Base-by-base conservation (phyloP, 1,284 basidiomycete genomes). In the Coniferiporia weirii region DNA sequence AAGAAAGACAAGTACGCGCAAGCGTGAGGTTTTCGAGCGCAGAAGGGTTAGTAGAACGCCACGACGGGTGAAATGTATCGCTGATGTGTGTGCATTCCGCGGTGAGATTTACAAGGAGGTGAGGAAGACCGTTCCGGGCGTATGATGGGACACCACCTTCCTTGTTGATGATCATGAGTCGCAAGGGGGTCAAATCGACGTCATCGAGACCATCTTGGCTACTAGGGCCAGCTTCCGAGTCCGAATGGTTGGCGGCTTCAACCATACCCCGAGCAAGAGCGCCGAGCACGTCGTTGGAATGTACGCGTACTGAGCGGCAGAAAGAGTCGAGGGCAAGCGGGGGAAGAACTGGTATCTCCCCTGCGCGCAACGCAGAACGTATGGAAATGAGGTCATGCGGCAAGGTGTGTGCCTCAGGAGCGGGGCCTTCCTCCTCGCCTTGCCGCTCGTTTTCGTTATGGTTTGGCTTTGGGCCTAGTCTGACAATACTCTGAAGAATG, bases 81-180 rank as follows among this genome's bases (percentile, higher is more conserved):
- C 85, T 81, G 67, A 99, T 98, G 73, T 92, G 89, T 45, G 84
- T 75, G 69, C 84, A 91, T 72, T 99, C 97, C 15, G 93, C 93
- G 0, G 85, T 81, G 36, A 99, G 81, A 71, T 99, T 99, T 79
- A 99, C 90, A 63, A 96, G 85, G 40, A 99, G 84, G 76, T 99
- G 97, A 15, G 97, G 97, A 66, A 93, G 83, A 48, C 97, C 97
- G 15, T 83, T 84, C 20, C 97, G 91, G 40, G 97, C 97, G 69
- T 98, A 99, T 0, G 95, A 98, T 10, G 97, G 97, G 2, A 99
- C 89, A 35, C 97, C 97, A 19, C 97, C 97, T 74, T 98, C 93
- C 19, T 91, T 86, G 71, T 95, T 98, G 73, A 99, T 98, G 70
- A 99, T 90, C 88, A 99, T 95, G 62, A 99, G 82, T 20, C 97